These are phyloP conservation scores for Rhodotorula sp. DNA, from an alignment of 1,284 basidiomycete species.

Conservation along the genomic window DNA sequence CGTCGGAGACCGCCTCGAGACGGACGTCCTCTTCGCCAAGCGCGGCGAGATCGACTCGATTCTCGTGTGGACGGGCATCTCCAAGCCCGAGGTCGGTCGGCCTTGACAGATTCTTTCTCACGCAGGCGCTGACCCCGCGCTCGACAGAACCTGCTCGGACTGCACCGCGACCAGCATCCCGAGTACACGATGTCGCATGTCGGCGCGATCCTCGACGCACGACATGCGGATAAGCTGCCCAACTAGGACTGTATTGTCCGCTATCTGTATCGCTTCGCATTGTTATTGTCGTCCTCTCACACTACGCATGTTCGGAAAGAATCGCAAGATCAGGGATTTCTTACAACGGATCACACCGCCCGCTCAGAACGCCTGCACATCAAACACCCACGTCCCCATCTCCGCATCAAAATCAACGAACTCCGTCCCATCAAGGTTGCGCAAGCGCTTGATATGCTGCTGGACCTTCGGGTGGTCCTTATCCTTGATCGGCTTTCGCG, in stretches of 20 bases:
- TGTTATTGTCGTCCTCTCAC: background rate
- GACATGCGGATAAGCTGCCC: background rate
- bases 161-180: constrained; percentile 13
- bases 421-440: constrained; percentile 77
- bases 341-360: background rate
- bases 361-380: constrained; percentile 75
- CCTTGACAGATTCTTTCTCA: background rate
- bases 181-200: constrained; percentile 31
- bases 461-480: constrained; percentile 66
- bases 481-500: constrained; percentile 85
- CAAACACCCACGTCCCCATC: constrained; percentile 89
- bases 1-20: constrained; percentile 91
- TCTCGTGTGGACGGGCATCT: constrained; percentile 78
- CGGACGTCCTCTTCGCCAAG: constrained; percentile 87
- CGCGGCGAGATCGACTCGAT: constrained; percentile 78
- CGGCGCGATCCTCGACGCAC: constrained; percentile 21
- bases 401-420: constrained; percentile 78
- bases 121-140: background rate
- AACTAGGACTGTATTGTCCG: background rate
- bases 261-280: background rate
- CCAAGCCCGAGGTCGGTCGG: constrained; percentile 31
- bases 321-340: background rate
- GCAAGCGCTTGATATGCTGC: constrained; percentile 78
- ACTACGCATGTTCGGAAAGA: background rate
- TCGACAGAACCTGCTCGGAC: constrained; percentile 42